A percentile compares a stretch with the other conserved stretches of the same genome.
phyloP scores from a whole-genome alignment of 23 red algal species.

The Gracilaria gracilis region DNA sequence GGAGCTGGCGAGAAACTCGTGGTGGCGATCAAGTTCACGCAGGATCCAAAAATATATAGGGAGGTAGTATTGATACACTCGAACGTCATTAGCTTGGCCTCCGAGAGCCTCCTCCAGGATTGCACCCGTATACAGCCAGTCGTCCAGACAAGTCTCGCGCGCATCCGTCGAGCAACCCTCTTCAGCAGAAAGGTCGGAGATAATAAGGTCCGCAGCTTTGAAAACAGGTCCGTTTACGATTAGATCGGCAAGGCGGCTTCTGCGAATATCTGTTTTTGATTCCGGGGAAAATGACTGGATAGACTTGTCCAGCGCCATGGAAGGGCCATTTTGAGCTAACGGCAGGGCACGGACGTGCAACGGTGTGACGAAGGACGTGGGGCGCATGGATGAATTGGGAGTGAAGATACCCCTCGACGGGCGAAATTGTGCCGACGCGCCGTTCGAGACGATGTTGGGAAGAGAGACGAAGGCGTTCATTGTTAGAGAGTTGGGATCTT shows the following conservation, averaged over 20 bases:
- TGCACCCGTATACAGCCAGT: slow-evolving; percentile 63
- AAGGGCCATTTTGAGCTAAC: background rate
- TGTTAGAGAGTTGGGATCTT: background rate
- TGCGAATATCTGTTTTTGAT: background rate
- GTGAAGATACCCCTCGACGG: background rate
- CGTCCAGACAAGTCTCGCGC: slow-evolving; percentile 39
- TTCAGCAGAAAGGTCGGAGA: slow-evolving; percentile 21
- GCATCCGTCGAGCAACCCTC: slow-evolving; percentile 34
- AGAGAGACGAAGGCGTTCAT: slow-evolving; percentile 49
- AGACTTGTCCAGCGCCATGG: background rate
- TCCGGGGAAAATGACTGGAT: background rate
- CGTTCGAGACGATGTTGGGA: background rate
- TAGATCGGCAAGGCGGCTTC: slow-evolving; percentile 31
- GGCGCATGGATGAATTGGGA: background rate
- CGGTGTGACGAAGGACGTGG: background rate
- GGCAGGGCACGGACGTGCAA: slow-evolving; percentile 18
- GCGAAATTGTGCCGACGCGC: background rate
- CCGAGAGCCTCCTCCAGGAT: slow-evolving; percentile 70
- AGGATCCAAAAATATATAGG: slow-evolving; percentile 88
- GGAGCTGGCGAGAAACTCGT: background rate
- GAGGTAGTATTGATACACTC: slow-evolving; percentile 87
- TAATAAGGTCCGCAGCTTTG: slow-evolving; percentile 5
- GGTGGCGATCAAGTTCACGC: slow-evolving; percentile 40
- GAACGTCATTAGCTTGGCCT: slow-evolving; percentile 53
- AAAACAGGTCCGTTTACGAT: slow-evolving; percentile 27